Conservation (phyloP, 2,329 filamentous ascomycete genomes). For the Fusarium camptoceras region DNA sequence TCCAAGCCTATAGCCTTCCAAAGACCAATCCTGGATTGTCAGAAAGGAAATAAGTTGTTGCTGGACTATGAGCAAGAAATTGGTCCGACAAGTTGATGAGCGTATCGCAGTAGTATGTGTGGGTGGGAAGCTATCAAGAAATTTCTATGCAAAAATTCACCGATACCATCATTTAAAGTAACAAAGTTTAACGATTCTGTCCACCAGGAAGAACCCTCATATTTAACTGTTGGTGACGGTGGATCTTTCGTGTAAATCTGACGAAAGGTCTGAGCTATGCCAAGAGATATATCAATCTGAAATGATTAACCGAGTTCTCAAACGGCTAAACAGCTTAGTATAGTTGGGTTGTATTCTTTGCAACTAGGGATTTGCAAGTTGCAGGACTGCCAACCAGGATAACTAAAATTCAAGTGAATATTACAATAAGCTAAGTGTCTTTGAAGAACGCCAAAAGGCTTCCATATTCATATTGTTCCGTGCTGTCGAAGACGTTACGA, state of each 20-base stretch:
- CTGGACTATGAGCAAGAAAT: no score
- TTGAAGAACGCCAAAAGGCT: not conserved
- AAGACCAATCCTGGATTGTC: accelerated
- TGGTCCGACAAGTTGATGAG: no score
- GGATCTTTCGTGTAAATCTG: not conserved
- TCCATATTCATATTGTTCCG: not conserved
- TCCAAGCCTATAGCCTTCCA: not conserved
- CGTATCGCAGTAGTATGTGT: not conserved
- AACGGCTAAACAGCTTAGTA: not conserved
- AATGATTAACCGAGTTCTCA: not conserved
- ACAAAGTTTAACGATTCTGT: accelerated
- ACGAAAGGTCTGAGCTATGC: not conserved
- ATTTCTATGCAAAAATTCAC: not conserved
- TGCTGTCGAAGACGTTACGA: not conserved
- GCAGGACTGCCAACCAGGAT: not conserved
- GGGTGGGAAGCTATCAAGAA: not conserved
- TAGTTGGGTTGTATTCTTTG: accelerated
- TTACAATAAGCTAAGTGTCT: not conserved
- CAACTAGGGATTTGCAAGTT: not conserved
- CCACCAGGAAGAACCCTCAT: accelerated
- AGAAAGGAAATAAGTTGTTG: no score
- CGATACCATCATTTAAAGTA: not conserved
- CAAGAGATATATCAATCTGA: not conserved
- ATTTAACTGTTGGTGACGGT: not conserved
- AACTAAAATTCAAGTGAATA: not conserved